These are phyloP conservation scores for Cylindrodendrum hubeiense DNA, from an alignment of 2,329 filamentous ascomycete species.

Conservation along the genomic window DNA sequence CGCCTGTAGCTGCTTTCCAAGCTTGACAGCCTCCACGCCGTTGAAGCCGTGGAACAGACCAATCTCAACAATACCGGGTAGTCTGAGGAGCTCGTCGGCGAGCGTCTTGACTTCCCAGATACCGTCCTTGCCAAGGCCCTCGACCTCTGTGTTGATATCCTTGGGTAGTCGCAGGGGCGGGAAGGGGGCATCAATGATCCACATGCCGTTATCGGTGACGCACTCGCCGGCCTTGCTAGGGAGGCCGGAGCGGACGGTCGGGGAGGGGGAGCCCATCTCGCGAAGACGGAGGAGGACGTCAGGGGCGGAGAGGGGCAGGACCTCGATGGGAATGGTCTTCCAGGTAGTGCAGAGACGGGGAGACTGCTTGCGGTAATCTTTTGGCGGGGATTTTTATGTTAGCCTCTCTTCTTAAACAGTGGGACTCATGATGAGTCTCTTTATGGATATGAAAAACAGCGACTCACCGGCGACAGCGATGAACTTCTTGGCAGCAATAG, in stretches of 20 bases:
- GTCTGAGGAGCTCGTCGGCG: conserved; percentile 79
- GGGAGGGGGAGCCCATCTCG: conserved; percentile 78
- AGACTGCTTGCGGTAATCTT: conserved; percentile 92
- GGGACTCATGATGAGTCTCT: not conserved
- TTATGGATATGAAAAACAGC: not conserved
- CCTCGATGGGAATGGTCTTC: conserved; percentile 92
- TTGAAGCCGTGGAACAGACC: conserved; percentile 90
- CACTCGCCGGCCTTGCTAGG: conserved; percentile 86
- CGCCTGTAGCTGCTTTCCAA: conserved; percentile 73
- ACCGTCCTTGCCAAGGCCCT: conserved; percentile 64
- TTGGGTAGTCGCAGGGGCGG: conserved; percentile 74
- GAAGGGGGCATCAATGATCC: conserved; percentile 95
- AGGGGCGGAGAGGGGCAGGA: conserved; percentile 85
- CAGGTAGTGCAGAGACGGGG: conserved; percentile 79
- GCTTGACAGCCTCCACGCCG: conserved; percentile 71
- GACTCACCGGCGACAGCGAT: conserved; percentile 83
- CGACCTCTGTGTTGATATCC: conserved; percentile 63
- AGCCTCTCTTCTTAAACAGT: not conserved
- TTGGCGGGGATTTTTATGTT: conserved; percentile 2
- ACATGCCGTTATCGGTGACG: conserved; percentile 69
- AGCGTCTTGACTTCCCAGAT: conserved; percentile 85
- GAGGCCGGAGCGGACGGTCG: conserved; percentile 78
- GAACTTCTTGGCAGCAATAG: conserved; percentile 85
- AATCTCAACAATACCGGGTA: conserved; percentile 91
- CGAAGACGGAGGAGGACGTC: conserved; percentile 81